Percentiles rank a stretch among this genome's conserved stretches.
phyloP scores from a whole-genome alignment of 805 yeast genomes.

The Ogataea wickerhamii region DNA sequence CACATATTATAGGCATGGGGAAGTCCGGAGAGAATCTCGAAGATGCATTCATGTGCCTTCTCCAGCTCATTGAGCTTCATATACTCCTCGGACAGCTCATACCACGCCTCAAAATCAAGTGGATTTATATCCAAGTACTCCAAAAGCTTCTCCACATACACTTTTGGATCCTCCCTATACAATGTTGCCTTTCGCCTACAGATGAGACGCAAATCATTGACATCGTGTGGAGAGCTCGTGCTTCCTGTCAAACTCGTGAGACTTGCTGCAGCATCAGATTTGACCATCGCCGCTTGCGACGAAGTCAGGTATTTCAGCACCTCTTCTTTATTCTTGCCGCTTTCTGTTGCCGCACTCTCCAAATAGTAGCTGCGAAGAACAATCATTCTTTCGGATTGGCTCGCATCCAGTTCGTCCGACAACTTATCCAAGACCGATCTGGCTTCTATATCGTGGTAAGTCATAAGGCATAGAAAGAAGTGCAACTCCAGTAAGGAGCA shows the following conservation, averaged over 20 bases:
- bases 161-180: slow-evolving; percentile 27
- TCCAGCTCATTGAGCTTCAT: slow-evolving; percentile 55
- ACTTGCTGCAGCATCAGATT: slow-evolving; percentile 14
- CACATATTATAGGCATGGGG: slow-evolving; percentile 70
- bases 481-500: slow-evolving; percentile 66
- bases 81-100: slow-evolving; percentile 71
- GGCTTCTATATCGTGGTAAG: slow-evolving; percentile 71
- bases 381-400: slow-evolving; percentile 51
- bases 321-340: slow-evolving; percentile 12
- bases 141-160: slow-evolving; percentile 54
- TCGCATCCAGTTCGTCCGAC: slow-evolving; percentile 58
- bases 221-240: slow-evolving; percentile 24
- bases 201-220: slow-evolving; percentile 24
- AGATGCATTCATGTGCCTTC: slow-evolving; percentile 60
- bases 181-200: slow-evolving; percentile 20
- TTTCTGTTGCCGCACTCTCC: slow-evolving; percentile 47
- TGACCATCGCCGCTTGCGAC: slow-evolving; percentile 13
- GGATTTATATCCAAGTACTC: slow-evolving; percentile 63
- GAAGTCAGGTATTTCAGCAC: slow-evolving; percentile 36
- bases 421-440: slow-evolving; percentile 59
- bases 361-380: slow-evolving; percentile 52
- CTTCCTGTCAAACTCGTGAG: slow-evolving; percentile 23
- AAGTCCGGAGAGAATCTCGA: slow-evolving; percentile 64
- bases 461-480: slow-evolving; percentile 58
- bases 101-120: slow-evolving; percentile 73